Percentiles rank a stretch among this genome's conserved stretches.
These are phyloP conservation scores for Chlorophyllum brunneum DNA, from an alignment of 768 basidiomycete species.

Conservation along the genomic window DNA sequence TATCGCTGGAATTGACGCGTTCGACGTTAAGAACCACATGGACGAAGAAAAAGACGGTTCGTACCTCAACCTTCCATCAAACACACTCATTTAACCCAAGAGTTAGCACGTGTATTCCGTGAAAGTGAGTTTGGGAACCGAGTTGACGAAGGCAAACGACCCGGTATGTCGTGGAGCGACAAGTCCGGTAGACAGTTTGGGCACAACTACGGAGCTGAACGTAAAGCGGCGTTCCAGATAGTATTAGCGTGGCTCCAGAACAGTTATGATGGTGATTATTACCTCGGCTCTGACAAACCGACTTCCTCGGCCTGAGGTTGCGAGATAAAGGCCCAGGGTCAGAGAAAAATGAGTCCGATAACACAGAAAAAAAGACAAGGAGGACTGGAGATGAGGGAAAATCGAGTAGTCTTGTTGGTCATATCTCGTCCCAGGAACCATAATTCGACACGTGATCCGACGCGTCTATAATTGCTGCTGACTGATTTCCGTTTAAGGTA, in stretches of 20 bases:
- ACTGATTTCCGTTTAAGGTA: background rate
- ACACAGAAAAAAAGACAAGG: background rate
- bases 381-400: background rate
- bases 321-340: background rate
- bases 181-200: background rate
- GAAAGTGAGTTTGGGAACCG: background rate
- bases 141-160: background rate
- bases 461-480: background rate
- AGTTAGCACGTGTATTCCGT: background rate
- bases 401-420: background rate
- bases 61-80: conserved; percentile 25
- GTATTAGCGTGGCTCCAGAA: background rate
- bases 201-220: background rate
- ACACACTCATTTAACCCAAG: conserved; percentile 30
- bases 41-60: background rate
- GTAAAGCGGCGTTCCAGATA: background rate
- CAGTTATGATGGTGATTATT: background rate
- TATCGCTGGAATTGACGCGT: conserved; percentile 29
- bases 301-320: background rate
- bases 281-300: background rate
- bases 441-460: conserved; percentile 10
- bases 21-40: background rate
- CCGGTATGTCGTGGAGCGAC: background rate
- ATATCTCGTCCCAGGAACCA: conserved; percentile 12
- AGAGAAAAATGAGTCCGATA: background rate